These are phyloP conservation scores for Fusarium nematophilum DNA, from an alignment of 2,329 filamentous ascomycete species.

Conservation along the genomic window DNA sequence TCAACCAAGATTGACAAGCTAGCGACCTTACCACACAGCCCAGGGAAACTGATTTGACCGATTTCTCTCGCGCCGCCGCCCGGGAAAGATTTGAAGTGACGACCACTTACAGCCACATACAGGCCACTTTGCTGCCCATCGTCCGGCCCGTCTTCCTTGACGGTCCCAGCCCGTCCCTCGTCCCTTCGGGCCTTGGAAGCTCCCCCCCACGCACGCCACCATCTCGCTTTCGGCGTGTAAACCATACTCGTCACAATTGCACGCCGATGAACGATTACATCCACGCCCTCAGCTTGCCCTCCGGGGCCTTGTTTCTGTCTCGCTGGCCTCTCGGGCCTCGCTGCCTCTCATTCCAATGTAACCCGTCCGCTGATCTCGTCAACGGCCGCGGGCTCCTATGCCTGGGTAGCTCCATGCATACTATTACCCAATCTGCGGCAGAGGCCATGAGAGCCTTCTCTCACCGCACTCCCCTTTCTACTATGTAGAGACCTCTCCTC, in stretches of 20 bases:
- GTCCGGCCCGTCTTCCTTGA: slow-evolving; percentile 36
- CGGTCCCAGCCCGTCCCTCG: slow-evolving; percentile 10
- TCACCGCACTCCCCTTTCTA: slow-evolving; percentile 37
- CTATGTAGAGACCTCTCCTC: slow-evolving; percentile 28
- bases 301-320: slow-evolving; percentile 1
- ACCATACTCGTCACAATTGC: slow-evolving; percentile 25
- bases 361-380: slow-evolving; percentile 39
- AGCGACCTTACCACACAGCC: not conserved
- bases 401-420: slow-evolving; percentile 29
- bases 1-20: not conserved
- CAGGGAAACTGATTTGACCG: slow-evolving; percentile 7
- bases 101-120: slow-evolving; percentile 16
- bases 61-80: slow-evolving; percentile 4
- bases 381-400: slow-evolving; percentile 27
- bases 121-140: slow-evolving; percentile 31
- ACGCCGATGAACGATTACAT: slow-evolving; percentile 26
- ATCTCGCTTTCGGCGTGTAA: slow-evolving; percentile 36
- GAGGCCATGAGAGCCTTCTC: slow-evolving; percentile 17
- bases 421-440: slow-evolving; percentile 27
- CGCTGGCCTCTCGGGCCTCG: not conserved
- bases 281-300: slow-evolving; percentile 31
- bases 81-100: slow-evolving; percentile 11
- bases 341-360: slow-evolving; percentile 18
- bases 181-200: slow-evolving; percentile 18
- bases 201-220: slow-evolving; percentile 43